Conservation (phyloP, 2,329 filamentous ascomycete species). For the Phialocephala subalpina region DNA sequence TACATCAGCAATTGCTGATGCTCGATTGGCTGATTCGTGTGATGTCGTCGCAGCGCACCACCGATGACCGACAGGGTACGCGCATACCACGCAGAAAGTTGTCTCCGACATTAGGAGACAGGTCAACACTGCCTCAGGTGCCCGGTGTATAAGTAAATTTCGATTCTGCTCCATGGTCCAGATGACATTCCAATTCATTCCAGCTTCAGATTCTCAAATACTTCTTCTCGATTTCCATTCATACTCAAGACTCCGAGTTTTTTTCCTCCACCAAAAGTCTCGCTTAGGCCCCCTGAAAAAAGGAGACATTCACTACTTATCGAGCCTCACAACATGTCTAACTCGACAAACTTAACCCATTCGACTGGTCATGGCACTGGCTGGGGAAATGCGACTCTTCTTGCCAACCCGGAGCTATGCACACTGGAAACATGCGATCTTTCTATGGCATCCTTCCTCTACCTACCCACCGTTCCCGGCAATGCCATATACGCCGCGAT, state of each 20-base stretch:
- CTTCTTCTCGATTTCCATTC: background rate
- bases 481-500: conserved; percentile 61
- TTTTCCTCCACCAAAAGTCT: background rate
- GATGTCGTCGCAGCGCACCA: background rate
- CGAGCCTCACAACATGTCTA: conserved; percentile 31
- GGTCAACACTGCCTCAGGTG: conserved; percentile 7
- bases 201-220: background rate
- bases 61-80: background rate
- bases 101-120: conserved; percentile 8
- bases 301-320: background rate
- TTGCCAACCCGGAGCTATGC: conserved; percentile 33
- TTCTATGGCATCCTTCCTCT: conserved; percentile 62
- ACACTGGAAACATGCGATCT: conserved; percentile 52
- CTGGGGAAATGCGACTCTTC: conserved; percentile 39
- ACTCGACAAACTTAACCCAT: conserved; percentile 37
- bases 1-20: no score
- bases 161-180: background rate
- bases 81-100: background rate
- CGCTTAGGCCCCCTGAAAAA: background rate
- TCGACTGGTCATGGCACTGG: conserved; percentile 20
- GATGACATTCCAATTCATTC: conserved; percentile 3
- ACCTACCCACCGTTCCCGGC: conserved; percentile 63
- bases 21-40: background rate
- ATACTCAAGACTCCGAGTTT: background rate
- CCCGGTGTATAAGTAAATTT: conserved; percentile 1